phyloP scores from a whole-genome alignment of 805 yeast genomes.

The Zygoascus tannicola region DNA sequence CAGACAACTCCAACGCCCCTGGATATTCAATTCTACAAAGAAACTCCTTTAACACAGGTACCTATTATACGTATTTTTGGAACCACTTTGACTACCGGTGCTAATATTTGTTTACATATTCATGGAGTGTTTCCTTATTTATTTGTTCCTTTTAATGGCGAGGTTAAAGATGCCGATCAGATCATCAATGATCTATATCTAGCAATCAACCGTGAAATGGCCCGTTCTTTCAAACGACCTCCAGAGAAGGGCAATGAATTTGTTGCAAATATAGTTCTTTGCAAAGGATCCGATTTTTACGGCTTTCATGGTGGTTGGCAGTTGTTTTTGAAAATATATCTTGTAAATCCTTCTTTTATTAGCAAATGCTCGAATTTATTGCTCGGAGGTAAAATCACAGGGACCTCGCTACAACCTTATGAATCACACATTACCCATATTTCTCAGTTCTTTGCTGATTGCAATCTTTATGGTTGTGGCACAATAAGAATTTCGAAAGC shows the following conservation, averaged over 20 bases:
- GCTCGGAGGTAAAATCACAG: conserved; percentile 34
- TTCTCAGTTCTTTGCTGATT: conserved; percentile 74
- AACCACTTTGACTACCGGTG: conserved; percentile 33
- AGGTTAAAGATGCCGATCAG: conserved; percentile 9
- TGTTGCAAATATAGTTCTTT: conserved; percentile 34
- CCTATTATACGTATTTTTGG: conserved; percentile 81
- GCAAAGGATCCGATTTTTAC: conserved; percentile 73
- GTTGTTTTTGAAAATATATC: conserved; percentile 57
- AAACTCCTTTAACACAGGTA: conserved; percentile 31
- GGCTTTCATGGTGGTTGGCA: conserved; percentile 65
- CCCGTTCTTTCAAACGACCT: conserved; percentile 19
- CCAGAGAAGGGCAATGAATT: conserved; percentile 13
- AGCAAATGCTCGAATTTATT: conserved; percentile 46
- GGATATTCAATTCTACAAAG: conserved; percentile 5
- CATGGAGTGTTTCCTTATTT: conserved; percentile 83
- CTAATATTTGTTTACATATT: conserved; percentile 55
- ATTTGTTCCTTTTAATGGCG: conserved; percentile 44
- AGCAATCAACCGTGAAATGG: conserved; percentile 24
- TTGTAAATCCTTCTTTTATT: conserved; percentile 53
- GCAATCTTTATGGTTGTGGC: conserved; percentile 74
- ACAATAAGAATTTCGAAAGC: conserved; percentile 45
- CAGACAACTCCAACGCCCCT: conserved; percentile 13
- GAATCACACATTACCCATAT: conserved; percentile 76
- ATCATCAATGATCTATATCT: conserved; percentile 13
- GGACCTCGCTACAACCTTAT: conserved; percentile 39